A percentile compares a stretch with the other conserved stretches of the same genome.
phyloP scores from a whole-genome alignment of 345 rosid genomes.

The Salix brachista region DNA sequence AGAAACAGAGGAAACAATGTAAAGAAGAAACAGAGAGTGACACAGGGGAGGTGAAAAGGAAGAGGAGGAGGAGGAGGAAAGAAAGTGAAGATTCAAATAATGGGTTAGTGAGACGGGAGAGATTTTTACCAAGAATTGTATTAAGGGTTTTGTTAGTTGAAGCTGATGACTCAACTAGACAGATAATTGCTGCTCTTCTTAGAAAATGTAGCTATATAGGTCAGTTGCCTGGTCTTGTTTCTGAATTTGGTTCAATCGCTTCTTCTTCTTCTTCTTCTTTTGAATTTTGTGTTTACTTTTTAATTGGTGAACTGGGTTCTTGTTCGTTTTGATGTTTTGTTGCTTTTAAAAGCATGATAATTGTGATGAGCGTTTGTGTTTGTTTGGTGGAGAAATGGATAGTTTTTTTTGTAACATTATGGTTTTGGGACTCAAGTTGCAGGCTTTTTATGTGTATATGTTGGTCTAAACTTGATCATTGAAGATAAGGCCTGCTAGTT shows the following conservation, averaged over 20 bases:
- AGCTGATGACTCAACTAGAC: constrained; percentile 93
- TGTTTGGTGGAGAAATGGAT: background rate
- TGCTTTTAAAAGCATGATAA: background rate
- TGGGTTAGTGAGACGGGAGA: constrained; percentile 54
- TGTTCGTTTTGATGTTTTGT: background rate
- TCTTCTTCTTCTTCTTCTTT: background rate
- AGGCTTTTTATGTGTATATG: background rate
- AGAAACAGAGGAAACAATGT: constrained; percentile 12
- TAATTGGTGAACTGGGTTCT: background rate
- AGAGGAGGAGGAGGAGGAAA: constrained; percentile 11
- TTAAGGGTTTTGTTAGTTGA: constrained; percentile 80
- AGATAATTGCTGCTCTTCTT: constrained; percentile 78
- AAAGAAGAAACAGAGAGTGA: background rate
- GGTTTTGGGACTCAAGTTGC: background rate
- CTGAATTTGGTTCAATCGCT: background rate
- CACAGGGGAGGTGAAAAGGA: constrained; percentile 1
- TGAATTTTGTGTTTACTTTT: background rate
- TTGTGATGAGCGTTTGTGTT: background rate
- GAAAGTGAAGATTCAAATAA: constrained; percentile 22
- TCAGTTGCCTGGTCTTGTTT: constrained; percentile 19
- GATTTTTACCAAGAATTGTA: constrained; percentile 57
- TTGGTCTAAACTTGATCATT: background rate
- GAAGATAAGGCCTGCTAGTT: background rate
- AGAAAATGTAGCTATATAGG: constrained; percentile 86
- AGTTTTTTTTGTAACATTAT: background rate